Conservation (phyloP, 805 yeast species). For the Metschnikowia henanensis region DNA sequence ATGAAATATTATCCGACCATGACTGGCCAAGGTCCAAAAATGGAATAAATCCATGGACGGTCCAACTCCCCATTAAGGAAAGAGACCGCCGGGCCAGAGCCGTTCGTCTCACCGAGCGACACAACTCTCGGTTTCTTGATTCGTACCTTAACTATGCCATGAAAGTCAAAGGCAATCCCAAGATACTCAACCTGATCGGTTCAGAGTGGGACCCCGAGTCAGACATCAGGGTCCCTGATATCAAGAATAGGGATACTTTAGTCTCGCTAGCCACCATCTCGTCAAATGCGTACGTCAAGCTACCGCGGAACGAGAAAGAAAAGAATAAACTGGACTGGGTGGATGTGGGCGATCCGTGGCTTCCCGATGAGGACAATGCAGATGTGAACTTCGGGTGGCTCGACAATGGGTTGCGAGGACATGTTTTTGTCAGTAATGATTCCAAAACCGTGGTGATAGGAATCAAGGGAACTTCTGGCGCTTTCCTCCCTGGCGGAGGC, state of each 20-base stretch:
- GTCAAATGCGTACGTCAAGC: conserved; percentile 84
- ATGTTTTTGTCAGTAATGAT: conserved; percentile 68
- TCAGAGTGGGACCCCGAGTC: conserved; percentile 66
- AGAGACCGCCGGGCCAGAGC: conserved; percentile 20
- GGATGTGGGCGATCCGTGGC: conserved; percentile 57
- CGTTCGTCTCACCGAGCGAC: conserved; percentile 35
- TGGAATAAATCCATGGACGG: conserved; percentile 41
- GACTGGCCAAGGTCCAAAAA: conserved; percentile 39
- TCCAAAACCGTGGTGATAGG: conserved; percentile 69
- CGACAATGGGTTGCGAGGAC: conserved; percentile 84
- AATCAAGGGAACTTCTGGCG: conserved; percentile 90
- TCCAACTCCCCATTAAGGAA: conserved; percentile 29
- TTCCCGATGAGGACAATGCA: conserved; percentile 54
- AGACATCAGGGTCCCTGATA: conserved; percentile 63
- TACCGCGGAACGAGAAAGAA: conserved; percentile 56
- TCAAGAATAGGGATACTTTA: conserved; percentile 71
- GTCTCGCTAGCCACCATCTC: conserved; percentile 80
- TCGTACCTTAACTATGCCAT: conserved; percentile 61
- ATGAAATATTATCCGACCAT: conserved; percentile 13
- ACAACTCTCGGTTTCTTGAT: conserved; percentile 62
- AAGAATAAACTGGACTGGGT: conserved; percentile 76
- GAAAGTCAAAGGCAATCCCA: conserved; percentile 39
- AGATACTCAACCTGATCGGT: conserved; percentile 34
- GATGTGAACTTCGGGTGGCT: conserved; percentile 83
- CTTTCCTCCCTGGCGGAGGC: conserved; percentile 52